phyloP scores from a whole-genome alignment of 129 eudicot genomes.

The Logfia minima region DNA sequence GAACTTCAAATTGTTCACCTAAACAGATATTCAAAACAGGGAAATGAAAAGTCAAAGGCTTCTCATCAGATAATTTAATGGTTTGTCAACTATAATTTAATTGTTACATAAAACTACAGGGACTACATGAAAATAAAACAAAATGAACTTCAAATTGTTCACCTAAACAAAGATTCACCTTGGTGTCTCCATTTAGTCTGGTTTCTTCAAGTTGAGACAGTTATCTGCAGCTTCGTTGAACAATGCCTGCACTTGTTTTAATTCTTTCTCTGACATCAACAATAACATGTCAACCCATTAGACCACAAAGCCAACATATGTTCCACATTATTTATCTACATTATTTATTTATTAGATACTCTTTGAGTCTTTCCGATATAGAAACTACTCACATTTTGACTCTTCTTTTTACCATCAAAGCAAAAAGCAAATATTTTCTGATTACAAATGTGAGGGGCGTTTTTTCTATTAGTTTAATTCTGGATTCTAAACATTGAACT shows the following conservation, averaged over 20 bases:
- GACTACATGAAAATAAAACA: not conserved
- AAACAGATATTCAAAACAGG: not conserved
- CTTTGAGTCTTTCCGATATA: not conserved
- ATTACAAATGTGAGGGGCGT: not conserved
- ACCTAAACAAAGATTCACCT: slow-evolving; percentile 1
- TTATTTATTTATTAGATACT: not conserved
- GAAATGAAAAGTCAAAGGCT: not conserved
- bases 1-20: not conserved
- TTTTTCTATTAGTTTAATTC: not conserved
- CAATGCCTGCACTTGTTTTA: slow-evolving; percentile 87
- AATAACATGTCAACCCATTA: not conserved
- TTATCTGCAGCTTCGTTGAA: slow-evolving; percentile 82
- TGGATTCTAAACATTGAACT: not conserved
- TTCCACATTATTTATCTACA: not conserved
- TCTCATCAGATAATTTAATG: not conserved
- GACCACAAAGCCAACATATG: not conserved
- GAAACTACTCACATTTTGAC: not conserved
- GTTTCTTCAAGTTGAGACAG: slow-evolving; percentile 89
- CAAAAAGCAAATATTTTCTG: not conserved
- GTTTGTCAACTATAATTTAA: not conserved
- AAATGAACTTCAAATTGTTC: not conserved
- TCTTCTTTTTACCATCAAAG: not conserved
- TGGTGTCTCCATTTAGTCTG: slow-evolving; percentile 40
- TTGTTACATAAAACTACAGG: not conserved
- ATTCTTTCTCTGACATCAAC: slow-evolving; percentile 61